Conservation (phyloP, 2,329 filamentous ascomycete genomes). For the Fusarium coicis region DNA sequence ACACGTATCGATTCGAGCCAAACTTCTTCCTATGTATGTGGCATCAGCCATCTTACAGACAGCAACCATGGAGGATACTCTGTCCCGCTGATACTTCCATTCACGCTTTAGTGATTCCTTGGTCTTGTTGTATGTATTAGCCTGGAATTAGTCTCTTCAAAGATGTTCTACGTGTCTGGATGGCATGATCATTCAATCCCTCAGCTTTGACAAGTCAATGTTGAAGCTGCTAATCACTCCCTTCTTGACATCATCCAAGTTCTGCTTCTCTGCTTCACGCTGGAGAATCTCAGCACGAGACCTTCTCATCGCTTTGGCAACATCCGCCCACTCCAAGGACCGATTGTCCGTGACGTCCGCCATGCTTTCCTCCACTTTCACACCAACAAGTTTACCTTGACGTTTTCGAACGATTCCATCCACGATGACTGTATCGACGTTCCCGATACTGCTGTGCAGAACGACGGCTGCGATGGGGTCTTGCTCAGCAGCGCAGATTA, state of each 20-base stretch:
- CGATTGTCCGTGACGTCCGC: not conserved
- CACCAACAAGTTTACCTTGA: not conserved
- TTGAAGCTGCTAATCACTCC: not conserved
- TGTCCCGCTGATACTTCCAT: fast-evolving
- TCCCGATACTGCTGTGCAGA: conserved; percentile 7
- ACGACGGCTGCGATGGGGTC: not conserved
- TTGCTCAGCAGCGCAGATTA: conserved; percentile 5
- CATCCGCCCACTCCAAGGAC: not conserved
- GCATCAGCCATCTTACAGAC: not conserved
- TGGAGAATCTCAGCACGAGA: not conserved
- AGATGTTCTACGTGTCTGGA: not conserved
- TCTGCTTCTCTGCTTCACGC: not conserved
- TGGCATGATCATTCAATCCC: not conserved
- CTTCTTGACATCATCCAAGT: not conserved
- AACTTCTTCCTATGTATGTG: not conserved
- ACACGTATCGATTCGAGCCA: too few species aligned
- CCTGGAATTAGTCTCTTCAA: not conserved
- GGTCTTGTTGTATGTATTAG: fast-evolving
- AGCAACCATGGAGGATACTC: fast-evolving
- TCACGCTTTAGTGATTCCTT: not conserved
- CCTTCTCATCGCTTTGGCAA: not conserved
- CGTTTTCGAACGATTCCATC: conserved; percentile 5
- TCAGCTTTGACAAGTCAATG: conserved; percentile 1
- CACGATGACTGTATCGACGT: not conserved
- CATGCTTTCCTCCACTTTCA: not conserved